Percentiles rank a stretch among this genome's conserved stretches.
Evolutionary conservation across 768 basidiomycete genomes (phyloP).

Genomic region (Kwoniella sp.): DNA sequence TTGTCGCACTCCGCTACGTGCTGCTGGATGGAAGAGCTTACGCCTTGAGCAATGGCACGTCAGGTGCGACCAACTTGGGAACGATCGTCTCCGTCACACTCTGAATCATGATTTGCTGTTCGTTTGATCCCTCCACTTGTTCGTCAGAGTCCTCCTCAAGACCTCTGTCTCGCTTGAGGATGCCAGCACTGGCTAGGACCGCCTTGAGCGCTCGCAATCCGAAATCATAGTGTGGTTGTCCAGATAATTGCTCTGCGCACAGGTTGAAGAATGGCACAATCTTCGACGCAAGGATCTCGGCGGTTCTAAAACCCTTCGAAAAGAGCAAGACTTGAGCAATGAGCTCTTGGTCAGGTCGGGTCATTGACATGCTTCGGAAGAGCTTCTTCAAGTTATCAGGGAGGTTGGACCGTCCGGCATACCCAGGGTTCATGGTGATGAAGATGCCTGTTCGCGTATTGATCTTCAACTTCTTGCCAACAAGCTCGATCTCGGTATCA

Average conservation of each 20-base stretch:
- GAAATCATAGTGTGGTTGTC: constrained; percentile 98
- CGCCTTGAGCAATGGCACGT: constrained; percentile 91
- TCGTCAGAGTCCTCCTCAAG: constrained; percentile 51
- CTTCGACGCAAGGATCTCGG: constrained; percentile 94
- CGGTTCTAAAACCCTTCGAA: constrained; percentile 97
- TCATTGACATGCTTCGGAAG: constrained; percentile 99
- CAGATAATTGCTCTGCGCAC: constrained; percentile 92
- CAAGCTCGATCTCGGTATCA: constrained; percentile 85
- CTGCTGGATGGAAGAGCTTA: constrained; percentile 47
- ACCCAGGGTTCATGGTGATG: constrained; percentile 98
- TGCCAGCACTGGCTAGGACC: constrained; percentile 93
- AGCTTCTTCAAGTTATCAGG: constrained; percentile 61
- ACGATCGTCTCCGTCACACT: constrained; percentile 98
- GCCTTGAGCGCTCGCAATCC: constrained; percentile 96
- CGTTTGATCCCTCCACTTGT: constrained; percentile 68
- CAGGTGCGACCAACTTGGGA: constrained; percentile 93
- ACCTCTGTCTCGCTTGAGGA: constrained; percentile 78
- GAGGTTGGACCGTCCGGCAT: constrained; percentile 82
- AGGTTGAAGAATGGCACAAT: constrained; percentile 99
- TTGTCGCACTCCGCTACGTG: neutral
- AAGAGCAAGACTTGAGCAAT: constrained; percentile 99
- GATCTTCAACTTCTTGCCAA: constrained; percentile 87
- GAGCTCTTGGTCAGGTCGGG: constrained; percentile 92
- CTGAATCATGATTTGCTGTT: constrained; percentile 96
- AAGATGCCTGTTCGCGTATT: constrained; percentile 95